phyloP scores from a whole-genome alignment of 2,329 filamentous ascomycete species.

The Neofusicoccum laricinum region DNA sequence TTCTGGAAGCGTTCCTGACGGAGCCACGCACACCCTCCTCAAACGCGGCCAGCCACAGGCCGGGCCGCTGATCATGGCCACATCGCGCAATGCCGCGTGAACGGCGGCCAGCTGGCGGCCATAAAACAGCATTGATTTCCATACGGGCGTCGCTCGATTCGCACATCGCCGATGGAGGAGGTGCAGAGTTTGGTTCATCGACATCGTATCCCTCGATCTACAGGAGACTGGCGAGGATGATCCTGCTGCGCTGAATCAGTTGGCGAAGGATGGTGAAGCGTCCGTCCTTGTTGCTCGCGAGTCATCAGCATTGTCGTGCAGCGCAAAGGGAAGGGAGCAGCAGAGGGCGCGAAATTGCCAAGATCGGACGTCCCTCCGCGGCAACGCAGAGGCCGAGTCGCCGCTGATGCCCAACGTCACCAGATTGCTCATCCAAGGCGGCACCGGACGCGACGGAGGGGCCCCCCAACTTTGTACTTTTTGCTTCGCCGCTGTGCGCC shows the following conservation, averaged over 20 bases:
- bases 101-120: neutral
- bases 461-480: neutral
- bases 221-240: constrained; percentile 2
- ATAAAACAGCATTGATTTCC: constrained; percentile 1
- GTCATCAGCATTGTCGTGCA: neutral
- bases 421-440: neutral
- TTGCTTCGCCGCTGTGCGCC: neutral
- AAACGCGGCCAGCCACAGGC: neutral
- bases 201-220: neutral
- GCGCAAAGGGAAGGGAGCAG: neutral
- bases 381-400: neutral
- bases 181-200: neutral
- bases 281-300: neutral
- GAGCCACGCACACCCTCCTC: neutral
- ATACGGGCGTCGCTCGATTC: neutral
- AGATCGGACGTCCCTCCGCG: neutral
- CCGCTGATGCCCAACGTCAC: constrained; percentile 10
- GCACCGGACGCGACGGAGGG: neutral
- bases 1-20: constrained; percentile 14
- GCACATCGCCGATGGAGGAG: neutral
- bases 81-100: neutral
- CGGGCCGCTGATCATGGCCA: neutral
- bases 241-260: constrained; percentile 7
- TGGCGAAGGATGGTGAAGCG: neutral
- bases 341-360: constrained; percentile 7